Percentiles rank a stretch among this genome's conserved stretches.
These are phyloP conservation scores for Erigeron canadensis DNA, from an alignment of 129 eudicot genomes.

Conservation along the genomic window DNA sequence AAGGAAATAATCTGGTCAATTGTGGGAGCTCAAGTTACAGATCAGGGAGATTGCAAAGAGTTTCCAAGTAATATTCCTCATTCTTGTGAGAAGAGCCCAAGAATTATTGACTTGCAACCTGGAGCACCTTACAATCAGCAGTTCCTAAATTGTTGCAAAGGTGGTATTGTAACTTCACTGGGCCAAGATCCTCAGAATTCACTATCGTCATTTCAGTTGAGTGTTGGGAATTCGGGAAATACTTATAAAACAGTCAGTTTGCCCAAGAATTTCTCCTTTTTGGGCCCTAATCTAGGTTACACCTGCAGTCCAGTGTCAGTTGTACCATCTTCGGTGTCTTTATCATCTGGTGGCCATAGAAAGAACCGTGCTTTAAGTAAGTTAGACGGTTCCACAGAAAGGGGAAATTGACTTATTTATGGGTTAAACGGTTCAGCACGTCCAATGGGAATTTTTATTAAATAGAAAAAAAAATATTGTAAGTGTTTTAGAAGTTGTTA, in stretches of 20 bases:
- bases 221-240: constrained; percentile 39
- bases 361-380: constrained; percentile 46
- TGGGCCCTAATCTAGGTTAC: constrained; percentile 37
- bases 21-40: constrained; percentile 47
- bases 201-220: constrained; percentile 37
- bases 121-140: constrained; percentile 42
- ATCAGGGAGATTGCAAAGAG: constrained; percentile 52
- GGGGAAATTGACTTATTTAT: background rate
- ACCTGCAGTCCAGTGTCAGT: constrained; percentile 38
- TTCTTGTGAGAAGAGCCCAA: constrained; percentile 43
- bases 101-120: constrained; percentile 36
- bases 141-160: constrained; percentile 42
- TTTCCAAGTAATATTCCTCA: constrained; percentile 36
- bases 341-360: constrained; percentile 37
- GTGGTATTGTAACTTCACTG: constrained; percentile 36
- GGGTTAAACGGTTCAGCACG: background rate
- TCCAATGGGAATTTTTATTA: no score
- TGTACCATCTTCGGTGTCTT: constrained; percentile 37
- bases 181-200: constrained; percentile 39
- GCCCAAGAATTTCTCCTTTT: constrained; percentile 40
- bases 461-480: no score
- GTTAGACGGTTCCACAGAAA: constrained; percentile 11
- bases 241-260: constrained; percentile 30
- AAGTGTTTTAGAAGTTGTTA: no score
- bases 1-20: constrained; percentile 45